phyloP scores from a whole-genome alignment of 2,329 filamentous ascomycete genomes.

The Fusarium palustre region DNA sequence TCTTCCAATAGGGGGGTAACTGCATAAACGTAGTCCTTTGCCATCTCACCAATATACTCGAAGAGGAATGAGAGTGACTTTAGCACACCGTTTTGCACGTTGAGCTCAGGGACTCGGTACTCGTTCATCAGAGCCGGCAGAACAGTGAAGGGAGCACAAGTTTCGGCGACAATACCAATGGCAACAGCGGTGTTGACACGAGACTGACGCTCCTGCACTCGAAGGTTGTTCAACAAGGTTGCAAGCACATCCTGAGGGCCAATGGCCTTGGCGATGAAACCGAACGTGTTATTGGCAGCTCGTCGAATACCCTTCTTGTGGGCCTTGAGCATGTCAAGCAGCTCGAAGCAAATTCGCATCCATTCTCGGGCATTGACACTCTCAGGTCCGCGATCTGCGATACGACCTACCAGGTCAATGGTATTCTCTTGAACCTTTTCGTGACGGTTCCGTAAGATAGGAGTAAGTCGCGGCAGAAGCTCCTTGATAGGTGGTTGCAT shows the following conservation, averaged over 20 bases:
- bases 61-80: conserved; percentile 98
- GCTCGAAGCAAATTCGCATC: conserved; percentile 99
- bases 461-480: conserved; percentile 90
- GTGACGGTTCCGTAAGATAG: conserved; percentile 97
- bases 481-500: conserved; percentile 99
- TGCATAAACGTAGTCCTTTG: conserved; percentile 99
- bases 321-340: conserved; percentile 98
- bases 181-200: conserved; percentile 98
- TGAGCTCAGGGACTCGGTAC: conserved; percentile 96
- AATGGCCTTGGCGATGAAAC: conserved; percentile 99
- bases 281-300: conserved; percentile 99
- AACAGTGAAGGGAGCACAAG: conserved; percentile 97
- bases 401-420: conserved; percentile 96
- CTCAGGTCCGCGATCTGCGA: conserved; percentile 95
- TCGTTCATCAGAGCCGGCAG: conserved; percentile 99
- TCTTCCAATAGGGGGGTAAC: conserved; percentile 96
- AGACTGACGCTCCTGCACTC: conserved; percentile 97
- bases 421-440: conserved; percentile 99
- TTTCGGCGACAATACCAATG: conserved; percentile 98
- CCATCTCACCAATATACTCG: conserved; percentile 99
- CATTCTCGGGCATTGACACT: conserved; percentile 97
- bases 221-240: conserved; percentile 93
- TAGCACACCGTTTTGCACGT: conserved; percentile 98
- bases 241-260: conserved; percentile 97
- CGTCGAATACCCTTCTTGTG: conserved; percentile 99